Percentiles rank a stretch among this genome's conserved stretches.
Evolutionary conservation across 257 asterid genomes (phyloP).

Genomic region (Linderniella brevidens): DNA sequence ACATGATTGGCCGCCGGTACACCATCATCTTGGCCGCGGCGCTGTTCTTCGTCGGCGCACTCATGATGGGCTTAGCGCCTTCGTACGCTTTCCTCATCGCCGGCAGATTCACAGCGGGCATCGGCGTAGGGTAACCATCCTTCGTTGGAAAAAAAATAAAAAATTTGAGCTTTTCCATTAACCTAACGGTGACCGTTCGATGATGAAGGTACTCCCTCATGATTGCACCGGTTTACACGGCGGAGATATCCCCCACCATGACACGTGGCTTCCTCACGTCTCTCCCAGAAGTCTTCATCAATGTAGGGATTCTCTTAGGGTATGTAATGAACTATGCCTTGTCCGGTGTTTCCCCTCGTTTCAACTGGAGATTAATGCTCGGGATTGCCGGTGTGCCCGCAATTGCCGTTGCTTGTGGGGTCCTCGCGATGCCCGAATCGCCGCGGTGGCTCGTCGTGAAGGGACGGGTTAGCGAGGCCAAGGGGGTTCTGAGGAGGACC

Average conservation of each 20-base stretch:
- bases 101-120: conserved; percentile 58
- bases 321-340: conserved; percentile 37
- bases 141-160: too few species aligned
- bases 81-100: conserved; percentile 45
- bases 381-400: conserved; percentile 68
- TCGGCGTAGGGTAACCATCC: conserved; percentile 53
- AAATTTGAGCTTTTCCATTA: too few species aligned
- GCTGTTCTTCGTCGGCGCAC: conserved; percentile 49
- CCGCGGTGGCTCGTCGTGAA: conserved; percentile 82
- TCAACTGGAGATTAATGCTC: conserved; percentile 81
- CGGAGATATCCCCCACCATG: conserved; percentile 59
- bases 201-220: conserved; percentile 31
- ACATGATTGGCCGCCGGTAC: conserved; percentile 64
- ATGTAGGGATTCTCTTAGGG: conserved; percentile 53
- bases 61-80: conserved; percentile 66
- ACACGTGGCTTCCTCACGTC: conserved; percentile 74
- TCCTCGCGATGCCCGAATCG: conserved; percentile 67
- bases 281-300: conserved; percentile 76
- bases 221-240: conserved; percentile 79
- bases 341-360: conserved; percentile 24
- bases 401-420: conserved; percentile 31
- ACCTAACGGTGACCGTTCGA: too few species aligned
- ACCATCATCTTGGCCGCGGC: conserved; percentile 61
- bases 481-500: conserved; percentile 25
- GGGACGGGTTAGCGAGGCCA: conserved; percentile 39